Evolutionary conservation across 371 early-diverging fungal species (phyloP).

Genomic region (Mortierella sp.): DNA sequence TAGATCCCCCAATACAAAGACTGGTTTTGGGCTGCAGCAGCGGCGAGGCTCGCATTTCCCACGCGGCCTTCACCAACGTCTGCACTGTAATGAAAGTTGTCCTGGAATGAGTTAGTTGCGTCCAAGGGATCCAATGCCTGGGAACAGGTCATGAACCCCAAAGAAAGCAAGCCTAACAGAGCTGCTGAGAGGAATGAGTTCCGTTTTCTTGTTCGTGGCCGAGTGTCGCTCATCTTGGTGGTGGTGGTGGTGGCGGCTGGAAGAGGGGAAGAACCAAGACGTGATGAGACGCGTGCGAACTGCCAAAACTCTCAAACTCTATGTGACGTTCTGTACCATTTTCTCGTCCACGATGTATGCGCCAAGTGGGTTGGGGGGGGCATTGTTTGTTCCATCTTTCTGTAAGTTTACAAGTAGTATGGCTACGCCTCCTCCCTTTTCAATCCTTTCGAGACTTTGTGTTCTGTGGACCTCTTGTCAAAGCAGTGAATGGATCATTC

Average conservation of each 20-base stretch:
- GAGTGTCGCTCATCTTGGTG: constrained; percentile 9
- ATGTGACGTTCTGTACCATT: no score
- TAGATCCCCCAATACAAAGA: constrained; percentile 90
- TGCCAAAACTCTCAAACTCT: no score
- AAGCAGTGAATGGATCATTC: constrained; percentile 75
- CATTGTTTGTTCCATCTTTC: no score
- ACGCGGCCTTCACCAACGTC: not conserved
- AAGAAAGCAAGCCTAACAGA: constrained; percentile 3
- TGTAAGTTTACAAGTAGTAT: no score
- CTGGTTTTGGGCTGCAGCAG: constrained; percentile 37
- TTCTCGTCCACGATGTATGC: no score
- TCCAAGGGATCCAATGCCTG: constrained; percentile 10
- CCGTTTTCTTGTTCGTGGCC: constrained; percentile 42
- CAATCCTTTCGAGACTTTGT: constrained; percentile 60
- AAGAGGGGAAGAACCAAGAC: not conserved
- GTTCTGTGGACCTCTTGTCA: constrained; percentile 56
- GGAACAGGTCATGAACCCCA: constrained; percentile 3
- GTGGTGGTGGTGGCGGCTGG: no score
- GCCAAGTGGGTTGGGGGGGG: no score
- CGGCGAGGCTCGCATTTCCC: constrained; percentile 2
- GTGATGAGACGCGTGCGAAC: no score
- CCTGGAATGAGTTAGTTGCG: constrained; percentile 26
- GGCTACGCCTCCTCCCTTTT: no score
- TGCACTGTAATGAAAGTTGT: constrained; percentile 10
- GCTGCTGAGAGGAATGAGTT: constrained; percentile 13